Conservation (phyloP, 208 protist genomes). For the Acanthamoeba sp. region DNA sequence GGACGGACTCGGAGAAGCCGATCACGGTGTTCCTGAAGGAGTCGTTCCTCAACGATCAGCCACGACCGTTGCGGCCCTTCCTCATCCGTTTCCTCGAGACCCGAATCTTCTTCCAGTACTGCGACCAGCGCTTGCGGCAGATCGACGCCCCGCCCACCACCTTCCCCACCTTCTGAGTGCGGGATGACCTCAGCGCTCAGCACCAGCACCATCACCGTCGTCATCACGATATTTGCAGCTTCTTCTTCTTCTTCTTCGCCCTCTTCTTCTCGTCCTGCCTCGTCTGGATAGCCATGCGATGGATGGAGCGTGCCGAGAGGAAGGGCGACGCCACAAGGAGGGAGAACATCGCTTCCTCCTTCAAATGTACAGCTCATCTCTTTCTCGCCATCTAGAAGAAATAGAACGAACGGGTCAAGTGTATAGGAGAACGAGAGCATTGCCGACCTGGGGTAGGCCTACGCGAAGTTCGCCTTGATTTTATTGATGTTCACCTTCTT, state of each 20-base stretch:
- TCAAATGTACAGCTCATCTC: too few relatives aligned
- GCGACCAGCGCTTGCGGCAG: slow-evolving; percentile 72
- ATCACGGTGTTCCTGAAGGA: slow-evolving; percentile 75
- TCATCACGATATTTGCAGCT: neutral
- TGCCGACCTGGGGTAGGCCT: neutral
- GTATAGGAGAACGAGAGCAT: neutral
- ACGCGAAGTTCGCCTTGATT: slow-evolving; percentile 43
- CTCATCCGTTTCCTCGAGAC: slow-evolving; percentile 71
- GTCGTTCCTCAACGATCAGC: slow-evolving; percentile 69
- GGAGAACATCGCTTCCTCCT: too few relatives aligned
- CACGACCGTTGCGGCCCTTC: slow-evolving; percentile 35
- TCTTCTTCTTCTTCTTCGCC: neutral
- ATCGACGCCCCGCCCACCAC: slow-evolving; percentile 49
- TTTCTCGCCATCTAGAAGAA: too few relatives aligned
- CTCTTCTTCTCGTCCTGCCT: neutral
- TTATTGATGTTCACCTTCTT: slow-evolving; percentile 44
- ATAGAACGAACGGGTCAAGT: neutral
- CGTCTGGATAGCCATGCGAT: neutral
- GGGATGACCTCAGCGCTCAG: too few relatives aligned
- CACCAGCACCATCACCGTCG: neutral
- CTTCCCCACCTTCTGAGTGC: neutral
- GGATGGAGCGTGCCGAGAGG: neutral
- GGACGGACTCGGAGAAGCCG: slow-evolving; percentile 72
- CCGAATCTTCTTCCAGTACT: slow-evolving; percentile 68
- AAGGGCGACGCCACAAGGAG: neutral